Evolutionary conservation across 306 rosid species (phyloP).

Genomic region (Erythrophleum fordii): DNA sequence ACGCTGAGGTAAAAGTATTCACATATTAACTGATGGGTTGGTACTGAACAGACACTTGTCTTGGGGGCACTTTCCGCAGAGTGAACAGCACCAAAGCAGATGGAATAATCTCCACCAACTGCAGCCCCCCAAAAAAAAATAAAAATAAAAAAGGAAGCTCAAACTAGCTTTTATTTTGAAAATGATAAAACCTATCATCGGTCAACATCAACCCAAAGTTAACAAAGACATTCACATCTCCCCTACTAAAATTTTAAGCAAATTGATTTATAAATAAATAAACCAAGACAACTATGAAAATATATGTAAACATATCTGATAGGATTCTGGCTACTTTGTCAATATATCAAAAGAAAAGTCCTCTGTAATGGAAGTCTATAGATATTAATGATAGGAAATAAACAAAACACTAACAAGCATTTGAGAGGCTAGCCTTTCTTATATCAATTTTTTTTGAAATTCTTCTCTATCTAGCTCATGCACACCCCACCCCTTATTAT

Average conservation of each 20-base stretch:
- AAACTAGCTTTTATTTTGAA: neutral
- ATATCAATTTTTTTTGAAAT: too few species aligned
- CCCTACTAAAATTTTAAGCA: neutral
- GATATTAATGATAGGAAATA: too few species aligned
- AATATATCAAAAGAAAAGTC: too few species aligned
- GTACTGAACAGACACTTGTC: slow-evolving; percentile 72
- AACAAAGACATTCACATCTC: neutral
- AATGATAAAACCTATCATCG: neutral
- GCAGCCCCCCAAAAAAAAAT: neutral
- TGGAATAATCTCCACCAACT: slow-evolving; percentile 82
- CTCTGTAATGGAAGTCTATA: too few species aligned
- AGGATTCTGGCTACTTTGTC: too few species aligned
- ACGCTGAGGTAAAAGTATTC: slow-evolving; percentile 11
- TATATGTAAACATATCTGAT: too few species aligned
- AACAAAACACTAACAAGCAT: too few species aligned
- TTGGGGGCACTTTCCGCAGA: slow-evolving; percentile 75
- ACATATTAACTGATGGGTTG: slow-evolving; percentile 65
- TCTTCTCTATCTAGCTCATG: too few species aligned
- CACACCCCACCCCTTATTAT: too few species aligned
- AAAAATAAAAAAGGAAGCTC: neutral
- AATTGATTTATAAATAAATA: too few species aligned
- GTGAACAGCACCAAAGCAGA: slow-evolving; percentile 75
- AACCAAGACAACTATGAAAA: too few species aligned
- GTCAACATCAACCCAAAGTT: neutral
- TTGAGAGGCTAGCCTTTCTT: too few species aligned